Evolutionary conservation across 1,139 yeast genomes (phyloP), one percentile per base, ranked within the genome.

Genomic region (Diutina siamensis): DNA sequence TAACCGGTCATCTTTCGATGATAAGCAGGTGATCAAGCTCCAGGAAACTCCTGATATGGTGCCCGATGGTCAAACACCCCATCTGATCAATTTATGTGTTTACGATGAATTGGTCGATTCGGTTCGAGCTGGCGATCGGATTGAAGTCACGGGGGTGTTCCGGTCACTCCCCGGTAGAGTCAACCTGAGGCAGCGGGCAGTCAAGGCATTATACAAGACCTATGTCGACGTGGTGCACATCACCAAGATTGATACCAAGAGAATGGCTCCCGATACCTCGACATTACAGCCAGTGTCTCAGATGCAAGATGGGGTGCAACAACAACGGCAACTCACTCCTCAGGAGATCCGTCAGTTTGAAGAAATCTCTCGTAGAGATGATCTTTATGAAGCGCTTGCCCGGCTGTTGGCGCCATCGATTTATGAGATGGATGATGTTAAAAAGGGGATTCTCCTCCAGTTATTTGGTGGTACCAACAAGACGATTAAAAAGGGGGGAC

Each of bases 1-100:
- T 64, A 92, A 92, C 60, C 75, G 98, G 55, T 84, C 95, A 31
- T 77, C 87, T 1, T 92, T 92, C 65, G 94, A 95, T 28, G 97
- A 92, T 62, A 92, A 89, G 59, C 99, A 92, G 63, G 92, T 92
- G 34, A 80, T 92, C 51, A 86, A 87, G 57, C 68, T 92, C 44
- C 99, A 92, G 63, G 99, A 92, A 62, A 92, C 98, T 0, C 99
- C 98, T 0, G 98, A 92, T 62, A 72, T 80, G 52, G 95, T 92
- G n/a, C 98, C 98, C 2, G 98, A 87, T 65, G 99, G 99, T 19
- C 98, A 92, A 63, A 92, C 98, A 3, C 98, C 99, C 2, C 98
- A 92, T 60, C 83, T 97, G 12, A 87, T 92, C 47, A 87, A 95
- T 12, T 69, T 92, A 34, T 88, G 97, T 68, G 95, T 87, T 3